A percentile compares a stretch with the other conserved stretches of the same genome.
These are phyloP conservation scores for Eugenia klotzschiana DNA, from an alignment of 441 rosid genomes.

Conservation along the genomic window DNA sequence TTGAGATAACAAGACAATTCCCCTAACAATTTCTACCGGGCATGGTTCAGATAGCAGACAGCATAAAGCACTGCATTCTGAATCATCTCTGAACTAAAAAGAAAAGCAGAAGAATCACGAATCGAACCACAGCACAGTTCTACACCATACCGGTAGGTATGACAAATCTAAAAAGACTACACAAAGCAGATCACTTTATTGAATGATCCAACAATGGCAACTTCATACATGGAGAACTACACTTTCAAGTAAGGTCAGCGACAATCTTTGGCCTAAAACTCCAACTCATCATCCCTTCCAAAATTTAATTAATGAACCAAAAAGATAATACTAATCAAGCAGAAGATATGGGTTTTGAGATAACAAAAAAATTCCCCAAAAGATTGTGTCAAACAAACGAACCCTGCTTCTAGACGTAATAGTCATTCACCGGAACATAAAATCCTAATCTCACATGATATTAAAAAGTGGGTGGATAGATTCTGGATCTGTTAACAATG, in stretches of 20 bases:
- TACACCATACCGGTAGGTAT: not conserved
- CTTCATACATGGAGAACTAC: not conserved
- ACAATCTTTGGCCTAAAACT: not conserved
- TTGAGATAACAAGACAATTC: not conserved
- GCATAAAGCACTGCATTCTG: slow-evolving; percentile 68
- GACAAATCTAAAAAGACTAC: not conserved
- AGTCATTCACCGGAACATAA: not conserved
- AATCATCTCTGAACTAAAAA: slow-evolving; percentile 66
- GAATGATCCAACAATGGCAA: not conserved
- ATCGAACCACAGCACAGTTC: not conserved
- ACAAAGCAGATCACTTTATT: not conserved
- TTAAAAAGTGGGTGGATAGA: not conserved
- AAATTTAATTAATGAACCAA: not conserved
- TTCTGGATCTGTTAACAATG: not conserved
- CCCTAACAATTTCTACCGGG: slow-evolving; percentile 80
- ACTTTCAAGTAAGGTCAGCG: not conserved
- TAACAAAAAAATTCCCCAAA: not conserved
- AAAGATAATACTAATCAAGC: not conserved
- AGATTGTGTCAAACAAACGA: not conserved
- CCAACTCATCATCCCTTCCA: not conserved
- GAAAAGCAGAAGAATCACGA: not conserved
- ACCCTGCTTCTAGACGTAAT: not conserved
- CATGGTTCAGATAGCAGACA: slow-evolving; percentile 72
- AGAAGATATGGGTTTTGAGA: not conserved
- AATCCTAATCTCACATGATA: not conserved